Conservation (phyloP, 176 grass and related monocot genomes). For the Triticum timopheevii region DNA sequence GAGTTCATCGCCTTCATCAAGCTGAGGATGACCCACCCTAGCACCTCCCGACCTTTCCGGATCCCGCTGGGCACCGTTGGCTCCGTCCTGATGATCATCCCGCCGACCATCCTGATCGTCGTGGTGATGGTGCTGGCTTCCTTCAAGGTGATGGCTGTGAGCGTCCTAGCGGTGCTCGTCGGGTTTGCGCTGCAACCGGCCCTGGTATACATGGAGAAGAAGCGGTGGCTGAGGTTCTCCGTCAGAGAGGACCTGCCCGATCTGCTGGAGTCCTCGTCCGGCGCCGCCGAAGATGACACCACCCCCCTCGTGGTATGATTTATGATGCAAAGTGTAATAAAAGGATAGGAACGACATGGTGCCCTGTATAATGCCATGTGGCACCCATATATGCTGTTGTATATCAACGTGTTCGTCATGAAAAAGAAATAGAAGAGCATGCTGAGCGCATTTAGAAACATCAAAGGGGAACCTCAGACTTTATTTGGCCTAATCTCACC, state of each 20-base stretch:
- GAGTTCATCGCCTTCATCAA: conserved; percentile 93
- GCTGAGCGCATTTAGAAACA: background rate
- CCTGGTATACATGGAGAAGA: conserved; percentile 58
- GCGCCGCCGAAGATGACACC: background rate
- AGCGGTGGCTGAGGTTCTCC: conserved; percentile 44
- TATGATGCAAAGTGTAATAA: background rate
- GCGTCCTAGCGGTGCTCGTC: conserved; percentile 48
- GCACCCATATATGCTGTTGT: background rate
- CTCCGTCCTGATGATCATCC: conserved; percentile 62
- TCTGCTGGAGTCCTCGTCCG: conserved; percentile 15
- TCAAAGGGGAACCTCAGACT: too few species aligned
- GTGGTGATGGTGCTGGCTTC: conserved; percentile 62
- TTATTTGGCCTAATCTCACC: too few species aligned
- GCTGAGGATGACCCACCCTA: conserved; percentile 53
- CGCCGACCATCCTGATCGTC: conserved; percentile 58
- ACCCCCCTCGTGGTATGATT: conserved; percentile 29
- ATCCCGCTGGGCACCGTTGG: conserved; percentile 70
- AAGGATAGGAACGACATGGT: background rate
- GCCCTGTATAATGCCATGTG: background rate
- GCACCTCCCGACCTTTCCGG: conserved; percentile 55
- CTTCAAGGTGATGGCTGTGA: conserved; percentile 53
- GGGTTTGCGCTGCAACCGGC: conserved; percentile 66
- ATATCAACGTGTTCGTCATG: background rate
- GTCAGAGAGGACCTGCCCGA: conserved; percentile 59
- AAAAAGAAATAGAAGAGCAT: background rate